phyloP scores from a whole-genome alignment of 805 yeast species.

The Wickerhamiella spandovensis region DNA sequence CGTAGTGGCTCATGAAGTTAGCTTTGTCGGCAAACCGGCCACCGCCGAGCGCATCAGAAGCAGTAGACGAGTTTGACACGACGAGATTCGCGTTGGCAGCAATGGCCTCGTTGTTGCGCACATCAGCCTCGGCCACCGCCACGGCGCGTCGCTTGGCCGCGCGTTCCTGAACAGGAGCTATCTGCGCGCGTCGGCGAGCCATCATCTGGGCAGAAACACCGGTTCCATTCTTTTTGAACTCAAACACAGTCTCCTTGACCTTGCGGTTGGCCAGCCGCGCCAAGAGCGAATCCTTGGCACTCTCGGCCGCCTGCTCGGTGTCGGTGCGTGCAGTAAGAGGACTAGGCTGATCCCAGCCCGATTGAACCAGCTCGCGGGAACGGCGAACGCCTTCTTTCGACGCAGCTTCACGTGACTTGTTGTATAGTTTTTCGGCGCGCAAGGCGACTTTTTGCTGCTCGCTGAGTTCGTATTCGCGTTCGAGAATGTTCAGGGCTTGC shows the following conservation, averaged over 20 bases:
- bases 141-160: conserved; percentile 47
- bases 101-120: conserved; percentile 24
- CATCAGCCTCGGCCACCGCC: conserved; percentile 38
- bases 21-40: conserved; percentile 59
- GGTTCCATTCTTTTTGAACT: conserved; percentile 43
- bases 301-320: conserved; percentile 36
- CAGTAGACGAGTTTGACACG: conserved; percentile 20
- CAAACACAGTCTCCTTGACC: conserved; percentile 86
- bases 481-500: conserved; percentile 45
- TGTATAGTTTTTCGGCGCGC: conserved; percentile 80
- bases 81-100: conserved; percentile 28
- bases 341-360: conserved; percentile 74
- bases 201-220: conserved; percentile 62
- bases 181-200: conserved; percentile 73
- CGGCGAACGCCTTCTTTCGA: conserved; percentile 76
- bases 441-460: conserved; percentile 55
- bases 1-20: conserved; percentile 78
- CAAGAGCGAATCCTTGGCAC: conserved; percentile 66
- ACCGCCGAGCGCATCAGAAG: conserved; percentile 12
- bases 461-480: conserved; percentile 53
- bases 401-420: conserved; percentile 76
- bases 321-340: conserved; percentile 36
- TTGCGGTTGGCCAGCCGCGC: conserved; percentile 56
- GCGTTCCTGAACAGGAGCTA: conserved; percentile 75
- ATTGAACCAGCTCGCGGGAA: conserved; percentile 54